Evolutionary conservation across 2,329 filamentous ascomycete genomes (phyloP), one percentile per base, ranked within the genome.

Genomic region (Lecanoromycetidae sp.): DNA sequence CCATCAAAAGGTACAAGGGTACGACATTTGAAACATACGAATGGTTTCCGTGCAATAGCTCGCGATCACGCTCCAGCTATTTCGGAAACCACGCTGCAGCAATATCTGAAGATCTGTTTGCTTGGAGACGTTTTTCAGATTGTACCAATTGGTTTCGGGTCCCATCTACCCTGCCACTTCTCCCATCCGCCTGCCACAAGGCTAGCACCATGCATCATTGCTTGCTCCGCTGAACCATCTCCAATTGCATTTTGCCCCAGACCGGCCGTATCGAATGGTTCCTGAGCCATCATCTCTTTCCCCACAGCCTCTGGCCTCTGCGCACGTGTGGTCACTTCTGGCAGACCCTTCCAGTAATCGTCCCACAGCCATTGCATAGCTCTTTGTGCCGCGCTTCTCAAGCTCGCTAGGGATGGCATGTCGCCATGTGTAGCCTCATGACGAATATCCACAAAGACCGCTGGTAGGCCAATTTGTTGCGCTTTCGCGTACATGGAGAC

Each of bases 361-460:
- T 80, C 74, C 85, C 86, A 94, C 43, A 95, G 79, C 88, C 88
- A 95, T 36, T 71, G 70, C 52, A 95, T 69, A 1, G 83, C 85
- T 56, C 82, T 77, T 53, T 71, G 67, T 1, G 82, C 77, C 1
- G 83, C 83, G 29, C 73, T 72, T 44, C 86, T 76, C 52, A 95
- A 69, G 53, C 86, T 79, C 9, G 76, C 71, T 44, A 94, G 69
- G 1, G 81, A 80, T 0, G 88, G 88, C 48, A 94, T 69, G 60
- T 87, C 84, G 63, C 93, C 85, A 62, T 96, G 88, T 33, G 87
- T 93, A 35, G 84, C 85, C 66, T 93, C 84, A 62, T 95, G 88
- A 37, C 88, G 77, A 49, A 93, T 71, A 68, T 94, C 87, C 45
- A 95, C 87, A 63, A 94, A 93, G 0, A 82, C 81, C 0, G 81